Evolutionary conservation across 2,329 filamentous ascomycete species (phyloP), one percentile per base, ranked within the genome.

Genomic region (Grosmannia penicillata): DNA sequence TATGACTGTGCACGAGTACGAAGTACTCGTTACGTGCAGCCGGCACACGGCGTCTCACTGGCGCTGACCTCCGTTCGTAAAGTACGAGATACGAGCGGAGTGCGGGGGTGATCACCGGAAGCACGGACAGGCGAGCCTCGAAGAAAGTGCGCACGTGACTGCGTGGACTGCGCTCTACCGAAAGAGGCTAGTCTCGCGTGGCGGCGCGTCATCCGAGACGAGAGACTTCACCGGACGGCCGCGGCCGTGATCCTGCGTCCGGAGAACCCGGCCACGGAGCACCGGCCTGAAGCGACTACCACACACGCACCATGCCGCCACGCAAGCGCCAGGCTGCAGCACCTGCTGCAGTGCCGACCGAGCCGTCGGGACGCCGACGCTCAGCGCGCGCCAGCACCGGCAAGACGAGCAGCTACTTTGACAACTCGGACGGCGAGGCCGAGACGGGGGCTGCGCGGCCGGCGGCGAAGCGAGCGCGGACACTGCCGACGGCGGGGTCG

Each of bases 331-430:
- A 57, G 10, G 52, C 53, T 2, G 41, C 52, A 7, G 54, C 52
- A 13, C 43, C 53, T 4, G 5, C n/a, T 6, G n/a, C 9, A 5
- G 40, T 48, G 6, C 48, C 49, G 18, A 51, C 56, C 39, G 37
- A 43, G 37, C 28, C 48, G 18, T 44, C 53, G 13, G 43, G 39
- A 22, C 62, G 64, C 15, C 60, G 65, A n/a, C 59, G 63, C 36
- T 73, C 70, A 6, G 49, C 56, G 18, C 68, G 69, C 32, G 49
- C 65, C 27, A 61, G 55, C 49, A 60, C 56, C 59, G 1, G 51
- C 46, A 17, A 60, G 45, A 71, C 61, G 55, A 72, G 68, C 54
- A 55, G 53, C 15, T 73, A 72, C 49, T 72, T 72, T 48, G 67
- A 53, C 10, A 48, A 53, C 10, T 51, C 53, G 4, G 49, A 52